These are phyloP conservation scores for Dactylellina parvicollis DNA, from an alignment of 2,329 filamentous ascomycete genomes.

Conservation along the genomic window DNA sequence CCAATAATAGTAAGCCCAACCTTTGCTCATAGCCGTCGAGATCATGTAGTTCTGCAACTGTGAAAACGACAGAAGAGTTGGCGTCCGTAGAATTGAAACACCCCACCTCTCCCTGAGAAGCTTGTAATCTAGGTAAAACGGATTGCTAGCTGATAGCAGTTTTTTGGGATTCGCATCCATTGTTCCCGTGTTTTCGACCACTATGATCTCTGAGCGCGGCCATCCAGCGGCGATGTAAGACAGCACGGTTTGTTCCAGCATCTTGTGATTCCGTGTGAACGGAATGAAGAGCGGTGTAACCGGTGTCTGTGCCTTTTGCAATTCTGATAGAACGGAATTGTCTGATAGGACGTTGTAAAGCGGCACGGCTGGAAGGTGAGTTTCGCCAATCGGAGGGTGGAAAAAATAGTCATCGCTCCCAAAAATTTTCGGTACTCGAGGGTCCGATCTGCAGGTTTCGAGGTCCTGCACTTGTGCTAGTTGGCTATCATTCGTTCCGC, in stretches of 20 bases:
- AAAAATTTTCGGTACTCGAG: background rate
- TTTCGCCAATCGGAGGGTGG: conserved; percentile 2
- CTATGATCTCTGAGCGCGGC: conserved; percentile 68
- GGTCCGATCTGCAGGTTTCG: background rate
- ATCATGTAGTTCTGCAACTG: conserved; percentile 69
- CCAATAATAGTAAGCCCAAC: conserved; percentile 68
- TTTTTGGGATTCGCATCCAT: conserved; percentile 65
- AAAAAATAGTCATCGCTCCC: conserved; percentile 7
- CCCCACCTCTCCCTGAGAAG: conserved; percentile 64
- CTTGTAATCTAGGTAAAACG: conserved; percentile 68
- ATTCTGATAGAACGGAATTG: background rate
- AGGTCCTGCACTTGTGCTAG: background rate
- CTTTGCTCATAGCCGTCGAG: conserved; percentile 62
- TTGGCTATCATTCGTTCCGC: background rate
- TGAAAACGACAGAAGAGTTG: conserved; percentile 67
- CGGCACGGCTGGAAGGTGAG: background rate
- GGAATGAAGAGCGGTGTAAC: conserved; percentile 68
- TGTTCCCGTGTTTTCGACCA: conserved; percentile 70
- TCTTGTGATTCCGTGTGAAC: conserved; percentile 68
- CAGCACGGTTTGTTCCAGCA: conserved; percentile 68
- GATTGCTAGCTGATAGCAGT: conserved; percentile 60
- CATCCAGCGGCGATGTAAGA: conserved; percentile 70
- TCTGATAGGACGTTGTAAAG: conserved; percentile 11
- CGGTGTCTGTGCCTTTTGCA: conserved; percentile 12
- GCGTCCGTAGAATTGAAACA: conserved; percentile 66